phyloP scores from a whole-genome alignment of 208 protist genomes.

The Trypanosomatidae sp. region DNA sequence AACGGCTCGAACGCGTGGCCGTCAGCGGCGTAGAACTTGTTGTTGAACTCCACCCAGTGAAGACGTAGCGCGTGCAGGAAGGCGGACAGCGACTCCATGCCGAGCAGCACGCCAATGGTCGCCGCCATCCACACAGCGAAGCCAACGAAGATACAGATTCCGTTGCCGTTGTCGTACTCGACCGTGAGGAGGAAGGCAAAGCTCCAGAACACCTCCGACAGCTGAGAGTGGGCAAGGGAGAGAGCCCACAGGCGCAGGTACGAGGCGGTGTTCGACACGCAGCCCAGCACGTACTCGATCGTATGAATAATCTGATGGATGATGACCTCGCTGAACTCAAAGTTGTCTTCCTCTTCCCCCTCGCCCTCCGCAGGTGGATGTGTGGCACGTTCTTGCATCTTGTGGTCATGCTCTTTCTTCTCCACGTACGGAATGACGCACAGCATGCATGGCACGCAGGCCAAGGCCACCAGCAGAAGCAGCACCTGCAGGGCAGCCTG shows the following conservation, averaged over 20 bases:
- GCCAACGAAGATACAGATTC: slow-evolving; percentile 79
- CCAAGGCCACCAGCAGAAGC: slow-evolving; percentile 73
- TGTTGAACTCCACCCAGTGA: slow-evolving; percentile 98
- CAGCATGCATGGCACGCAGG: slow-evolving; percentile 85
- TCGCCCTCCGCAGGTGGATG: slow-evolving; percentile 20
- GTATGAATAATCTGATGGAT: slow-evolving; percentile 99
- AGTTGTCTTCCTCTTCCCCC: slow-evolving; percentile 42
- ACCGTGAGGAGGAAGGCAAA: slow-evolving; percentile 71
- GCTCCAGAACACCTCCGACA: slow-evolving; percentile 93
- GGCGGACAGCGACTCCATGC: slow-evolving; percentile 99
- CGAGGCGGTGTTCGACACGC: slow-evolving; percentile 99
- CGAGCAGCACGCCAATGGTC: slow-evolving; percentile 96
- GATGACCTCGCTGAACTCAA: slow-evolving; percentile 95
- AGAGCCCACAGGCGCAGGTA: slow-evolving; percentile 99
- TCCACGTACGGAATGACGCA: slow-evolving; percentile 81
- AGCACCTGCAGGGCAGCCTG: slow-evolving; percentile 85
- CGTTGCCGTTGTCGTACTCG: slow-evolving; percentile 41
- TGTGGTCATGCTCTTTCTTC: slow-evolving; percentile 91
- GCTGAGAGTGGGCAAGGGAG: slow-evolving; percentile 98
- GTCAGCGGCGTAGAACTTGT: slow-evolving; percentile 97
- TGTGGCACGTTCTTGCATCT: slow-evolving; percentile 23
- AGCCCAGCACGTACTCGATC: slow-evolving; percentile 99
- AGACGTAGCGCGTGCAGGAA: slow-evolving; percentile 99
- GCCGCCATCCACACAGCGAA: slow-evolving; percentile 92
- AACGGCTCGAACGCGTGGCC: slow-evolving; percentile 93